Conservation (phyloP, 805 yeast genomes). For the Lachancea sp. region DNA sequence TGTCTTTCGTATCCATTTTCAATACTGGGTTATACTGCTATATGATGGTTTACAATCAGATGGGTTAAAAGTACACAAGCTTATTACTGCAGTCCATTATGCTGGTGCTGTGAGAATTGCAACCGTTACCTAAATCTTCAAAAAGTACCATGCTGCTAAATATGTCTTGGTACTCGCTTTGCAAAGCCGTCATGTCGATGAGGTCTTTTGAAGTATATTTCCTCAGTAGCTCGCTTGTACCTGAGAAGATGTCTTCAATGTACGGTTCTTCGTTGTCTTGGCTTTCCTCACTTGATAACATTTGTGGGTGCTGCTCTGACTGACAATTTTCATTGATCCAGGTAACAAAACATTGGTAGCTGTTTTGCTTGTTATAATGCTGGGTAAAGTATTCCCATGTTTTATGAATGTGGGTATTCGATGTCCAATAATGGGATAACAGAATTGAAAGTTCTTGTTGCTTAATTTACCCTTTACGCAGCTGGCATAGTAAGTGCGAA, state of each 20-base stretch:
- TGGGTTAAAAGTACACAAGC: background rate
- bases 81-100: background rate
- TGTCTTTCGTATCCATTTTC: conserved; percentile 5
- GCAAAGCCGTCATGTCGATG: background rate
- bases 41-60: background rate
- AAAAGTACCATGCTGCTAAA: background rate
- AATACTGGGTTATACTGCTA: conserved; percentile 5
- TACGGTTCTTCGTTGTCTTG: conserved; percentile 1
- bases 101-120: background rate
- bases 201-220: background rate
- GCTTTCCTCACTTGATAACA: background rate
- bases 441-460: conserved; percentile 19
- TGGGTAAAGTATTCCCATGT: conserved; percentile 21
- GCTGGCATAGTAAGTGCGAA: conserved; percentile 24
- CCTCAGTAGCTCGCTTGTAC: background rate
- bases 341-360: conserved; percentile 1
- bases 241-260: conserved; percentile 4
- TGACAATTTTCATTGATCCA: conserved; percentile 6
- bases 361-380: conserved; percentile 15
- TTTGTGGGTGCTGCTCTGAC: background rate
- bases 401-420: conserved; percentile 12
- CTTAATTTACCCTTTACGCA: conserved; percentile 17
- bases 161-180: background rate
- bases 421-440: conserved; percentile 19
- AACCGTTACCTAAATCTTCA: background rate